Conservation (phyloP, 768 basidiomycete genomes). For the Leccinum boreale region DNA sequence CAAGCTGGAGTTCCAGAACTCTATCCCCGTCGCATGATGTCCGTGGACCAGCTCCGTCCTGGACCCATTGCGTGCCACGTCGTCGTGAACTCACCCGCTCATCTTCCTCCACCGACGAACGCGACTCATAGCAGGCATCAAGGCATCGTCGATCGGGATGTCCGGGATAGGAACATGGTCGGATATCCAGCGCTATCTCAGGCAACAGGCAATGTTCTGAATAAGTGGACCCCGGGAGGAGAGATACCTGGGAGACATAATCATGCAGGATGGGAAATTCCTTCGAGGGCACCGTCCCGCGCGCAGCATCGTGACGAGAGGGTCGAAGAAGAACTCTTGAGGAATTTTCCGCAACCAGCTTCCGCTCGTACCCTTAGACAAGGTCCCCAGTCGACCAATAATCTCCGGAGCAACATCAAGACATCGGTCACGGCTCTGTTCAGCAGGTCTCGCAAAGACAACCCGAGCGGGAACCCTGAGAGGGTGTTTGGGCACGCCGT, state of each 20-base stretch:
- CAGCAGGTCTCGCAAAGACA: neutral
- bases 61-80: neutral
- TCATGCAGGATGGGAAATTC: constrained; percentile 1
- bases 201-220: constrained; percentile 10
- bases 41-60: constrained; percentile 1
- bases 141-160: neutral
- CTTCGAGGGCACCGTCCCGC: neutral
- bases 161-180: neutral
- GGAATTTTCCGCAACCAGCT: too few species aligned
- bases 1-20: neutral
- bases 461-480: neutral
- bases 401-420: constrained; percentile 4
- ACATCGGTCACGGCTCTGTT: constrained; percentile 4
- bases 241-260: neutral
- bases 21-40: constrained; percentile 11
- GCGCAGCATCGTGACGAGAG: neutral
- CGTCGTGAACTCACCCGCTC: neutral
- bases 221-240: constrained; percentile 2
- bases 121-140: neutral
- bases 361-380: constrained; percentile 8
- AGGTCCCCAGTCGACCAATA: constrained; percentile 1
- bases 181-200: constrained; percentile 19
- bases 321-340: constrained; percentile 1
- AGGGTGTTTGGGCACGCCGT: constrained; percentile 18
- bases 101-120: neutral